Percentiles rank a stretch among this genome's conserved stretches.
These are phyloP conservation scores for Omphalotus olearius DNA, from an alignment of 1,284 basidiomycete species.

Conservation along the genomic window DNA sequence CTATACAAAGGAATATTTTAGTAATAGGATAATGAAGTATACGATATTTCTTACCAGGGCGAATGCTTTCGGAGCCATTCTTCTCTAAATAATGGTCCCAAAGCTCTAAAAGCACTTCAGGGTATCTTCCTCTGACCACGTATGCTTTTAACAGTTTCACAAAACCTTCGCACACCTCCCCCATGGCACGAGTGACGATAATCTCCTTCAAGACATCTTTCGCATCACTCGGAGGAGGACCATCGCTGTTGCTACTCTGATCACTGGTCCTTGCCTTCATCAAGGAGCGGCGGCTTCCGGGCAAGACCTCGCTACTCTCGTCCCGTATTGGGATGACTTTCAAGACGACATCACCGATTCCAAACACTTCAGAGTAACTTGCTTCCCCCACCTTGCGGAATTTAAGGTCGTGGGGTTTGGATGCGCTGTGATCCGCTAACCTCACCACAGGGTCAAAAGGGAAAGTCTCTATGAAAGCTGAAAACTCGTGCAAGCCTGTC, in stretches of 20 bases:
- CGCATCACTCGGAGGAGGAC: constrained; percentile 64
- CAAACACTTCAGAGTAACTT: constrained; percentile 96
- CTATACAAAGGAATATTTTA: constrained; percentile 32
- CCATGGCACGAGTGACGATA: constrained; percentile 78
- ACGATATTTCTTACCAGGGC: constrained; percentile 60
- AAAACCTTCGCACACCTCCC: constrained; percentile 70
- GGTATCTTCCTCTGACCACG: constrained; percentile 84
- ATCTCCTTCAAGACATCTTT: constrained; percentile 86
- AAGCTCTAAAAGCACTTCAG: constrained; percentile 66
- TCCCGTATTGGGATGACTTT: constrained; percentile 80
- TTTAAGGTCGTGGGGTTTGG: constrained; percentile 14
- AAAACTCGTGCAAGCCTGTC: constrained; percentile 64
- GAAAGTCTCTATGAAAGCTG: constrained; percentile 74
- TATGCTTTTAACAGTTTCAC: constrained; percentile 78
- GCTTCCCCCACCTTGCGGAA: constrained; percentile 94
- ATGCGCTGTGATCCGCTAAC: constrained; percentile 13
- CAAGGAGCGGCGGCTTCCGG: constrained; percentile 9
- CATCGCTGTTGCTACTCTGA: constrained; percentile 37
- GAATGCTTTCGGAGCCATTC: constrained; percentile 78
- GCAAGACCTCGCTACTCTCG: constrained; percentile 29
- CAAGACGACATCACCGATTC: constrained; percentile 78
- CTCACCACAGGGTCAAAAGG: constrained; percentile 63
- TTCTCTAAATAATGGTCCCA: constrained; percentile 82
- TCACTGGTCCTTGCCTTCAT: constrained; percentile 2
- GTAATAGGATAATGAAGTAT: not conserved